phyloP scores from a whole-genome alignment of 805 yeast genomes.

The Candida rishiriensis region DNA sequence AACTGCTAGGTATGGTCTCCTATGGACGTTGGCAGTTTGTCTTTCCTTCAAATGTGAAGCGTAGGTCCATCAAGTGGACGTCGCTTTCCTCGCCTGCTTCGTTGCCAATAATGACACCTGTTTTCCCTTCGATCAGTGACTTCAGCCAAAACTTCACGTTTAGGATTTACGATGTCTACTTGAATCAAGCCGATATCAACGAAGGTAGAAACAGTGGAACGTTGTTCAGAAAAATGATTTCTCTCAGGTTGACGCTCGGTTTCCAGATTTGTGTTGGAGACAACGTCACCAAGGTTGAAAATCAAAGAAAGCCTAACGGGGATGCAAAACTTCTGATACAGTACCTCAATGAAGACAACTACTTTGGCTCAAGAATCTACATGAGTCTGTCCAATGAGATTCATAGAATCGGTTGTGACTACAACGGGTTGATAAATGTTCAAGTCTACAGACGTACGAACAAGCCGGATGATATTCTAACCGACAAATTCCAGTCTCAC shows the following conservation, averaged over 20 bases:
- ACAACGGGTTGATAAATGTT: constrained; percentile 68
- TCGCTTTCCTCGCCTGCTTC: constrained; percentile 93
- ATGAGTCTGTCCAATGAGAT: constrained; percentile 77
- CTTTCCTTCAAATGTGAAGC: constrained; percentile 65
- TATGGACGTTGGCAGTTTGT: constrained; percentile 90
- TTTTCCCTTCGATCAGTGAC: constrained; percentile 68
- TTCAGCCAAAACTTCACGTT: constrained; percentile 71
- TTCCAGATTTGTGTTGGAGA: constrained; percentile 85
- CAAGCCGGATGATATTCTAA: constrained; percentile 26
- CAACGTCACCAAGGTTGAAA: constrained; percentile 61
- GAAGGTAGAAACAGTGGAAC: constrained; percentile 51
- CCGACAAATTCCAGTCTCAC: constrained; percentile 18
- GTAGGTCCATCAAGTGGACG: constrained; percentile 82
- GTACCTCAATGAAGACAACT: constrained; percentile 44
- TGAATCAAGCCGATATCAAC: constrained; percentile 54
- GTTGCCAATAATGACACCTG: constrained; percentile 73
- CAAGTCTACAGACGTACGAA: constrained; percentile 56
- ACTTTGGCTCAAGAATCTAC: constrained; percentile 62
- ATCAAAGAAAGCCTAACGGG: constrained; percentile 51
- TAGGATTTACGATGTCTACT: constrained; percentile 74
- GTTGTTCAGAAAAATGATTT: constrained; percentile 81
- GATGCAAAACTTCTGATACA: constrained; percentile 49
- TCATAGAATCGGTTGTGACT: constrained; percentile 75
- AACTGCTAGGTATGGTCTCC: constrained; percentile 50
- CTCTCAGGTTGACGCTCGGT: constrained; percentile 75